Evolutionary conservation across 345 rosid genomes (phyloP), one percentile per base, ranked within the genome.

Genomic region (Fremontodendron californicum): DNA sequence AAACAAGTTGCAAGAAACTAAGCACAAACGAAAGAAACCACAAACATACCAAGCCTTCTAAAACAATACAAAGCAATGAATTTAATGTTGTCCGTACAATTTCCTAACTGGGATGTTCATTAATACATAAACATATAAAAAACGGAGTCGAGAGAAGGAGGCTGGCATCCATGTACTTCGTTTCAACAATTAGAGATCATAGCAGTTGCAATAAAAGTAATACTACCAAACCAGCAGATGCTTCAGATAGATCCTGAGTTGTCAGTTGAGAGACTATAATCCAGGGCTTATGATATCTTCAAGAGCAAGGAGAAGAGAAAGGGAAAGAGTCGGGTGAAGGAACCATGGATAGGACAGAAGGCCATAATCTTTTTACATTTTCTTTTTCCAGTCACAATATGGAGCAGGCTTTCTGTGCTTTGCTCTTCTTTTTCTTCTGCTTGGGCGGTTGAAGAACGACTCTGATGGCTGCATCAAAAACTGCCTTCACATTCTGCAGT

Each of bases 391-490:
- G 64, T 88, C 92, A 95, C 93, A 95, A 87, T 75, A 93, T 87
- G 74, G 97, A 92, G 87, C 99, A 95, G 18, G 89, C 97, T 86
- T 86, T 91, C 77, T 92, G 94, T 27, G 90, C 94, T 87, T 90
- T 90, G 88, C 79, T 84, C 93, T 95, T 95, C 94, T 93, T 95
- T 77, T 92, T 95, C 89, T 92, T 89, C 80, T 81, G 85, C 83
- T 95, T 95, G 3, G 99, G 99, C 2, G 99, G 99, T 84, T 95
- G 99, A 79, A 95, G 97, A 57, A 95, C 96, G 25, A 95, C 98
- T 80, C 84, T 87, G 61, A 95, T 93, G 79, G 98, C 99, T 71
- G 91, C 89, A 73, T 95, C 99, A 78, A 95, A 95, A 49, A 95
- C 98, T 23, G 78, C 93, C 81, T 95, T 95, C 86, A 95, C 97